Evolutionary conservation across 768 basidiomycete species (phyloP).

Genomic region (Hortiboletus flavorubellus): DNA sequence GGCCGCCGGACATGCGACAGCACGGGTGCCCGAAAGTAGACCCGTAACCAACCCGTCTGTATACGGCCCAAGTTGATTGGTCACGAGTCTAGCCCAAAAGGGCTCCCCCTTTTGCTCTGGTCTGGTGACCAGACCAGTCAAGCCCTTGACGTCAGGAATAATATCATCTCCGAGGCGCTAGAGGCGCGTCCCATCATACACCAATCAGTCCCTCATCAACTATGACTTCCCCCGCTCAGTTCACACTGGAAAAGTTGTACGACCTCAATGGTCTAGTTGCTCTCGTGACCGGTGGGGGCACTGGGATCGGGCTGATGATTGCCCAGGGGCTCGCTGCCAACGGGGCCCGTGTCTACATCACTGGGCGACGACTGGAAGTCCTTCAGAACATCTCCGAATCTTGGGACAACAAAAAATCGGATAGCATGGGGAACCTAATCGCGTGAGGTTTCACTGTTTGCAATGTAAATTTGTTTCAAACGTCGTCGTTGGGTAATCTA

Average conservation of each 20-base stretch:
- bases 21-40: too few relatives aligned
- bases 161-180: too few relatives aligned
- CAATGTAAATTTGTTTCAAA: neutral
- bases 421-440: constrained; percentile 46
- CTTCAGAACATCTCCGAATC: constrained; percentile 53
- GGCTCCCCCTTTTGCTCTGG: too few relatives aligned
- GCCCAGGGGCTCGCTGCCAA: constrained; percentile 69
- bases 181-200: too few relatives aligned
- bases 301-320: constrained; percentile 62
- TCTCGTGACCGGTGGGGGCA: constrained; percentile 48
- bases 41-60: too few relatives aligned
- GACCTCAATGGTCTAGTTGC: constrained; percentile 57
- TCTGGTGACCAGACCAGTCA: too few relatives aligned
- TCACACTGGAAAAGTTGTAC: constrained; percentile 34
- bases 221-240: constrained; percentile 25
- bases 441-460: constrained; percentile 44
- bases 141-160: too few relatives aligned
- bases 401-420: constrained; percentile 40
- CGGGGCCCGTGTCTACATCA: constrained; percentile 81
- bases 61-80: too few relatives aligned
- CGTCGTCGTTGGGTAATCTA: constrained; percentile 22
- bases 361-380: constrained; percentile 62
- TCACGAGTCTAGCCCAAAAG: too few relatives aligned
- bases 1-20: too few relatives aligned
- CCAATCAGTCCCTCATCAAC: too few relatives aligned